Evolutionary conservation across 2,329 filamentous ascomycete species (phyloP).

Genomic region (Alternaria viburni): DNA sequence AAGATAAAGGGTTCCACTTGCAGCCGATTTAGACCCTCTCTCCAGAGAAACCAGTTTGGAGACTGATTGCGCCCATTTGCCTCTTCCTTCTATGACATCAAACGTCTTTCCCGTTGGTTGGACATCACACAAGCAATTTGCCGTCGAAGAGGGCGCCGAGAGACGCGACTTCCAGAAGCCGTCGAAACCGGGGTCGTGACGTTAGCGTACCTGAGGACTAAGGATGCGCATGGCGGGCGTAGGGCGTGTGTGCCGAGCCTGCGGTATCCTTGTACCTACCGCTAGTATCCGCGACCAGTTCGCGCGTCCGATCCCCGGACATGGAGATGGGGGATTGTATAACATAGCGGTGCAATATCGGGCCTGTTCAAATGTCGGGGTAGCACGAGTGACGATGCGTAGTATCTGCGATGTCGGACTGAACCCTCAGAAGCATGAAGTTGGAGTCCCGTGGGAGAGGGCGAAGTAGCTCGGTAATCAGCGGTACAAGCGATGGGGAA

Average conservation of each 20-base stretch:
- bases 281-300: slow-evolving; percentile 31
- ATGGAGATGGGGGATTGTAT: not conserved
- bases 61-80: slow-evolving; percentile 3
- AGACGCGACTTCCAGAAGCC: slow-evolving; percentile 11
- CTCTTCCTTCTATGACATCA: not conserved
- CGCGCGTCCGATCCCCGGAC: not conserved
- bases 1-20: slow-evolving; percentile 22
- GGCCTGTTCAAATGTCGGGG: not conserved
- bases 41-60: not conserved
- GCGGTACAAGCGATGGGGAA: slow-evolving; percentile 26
- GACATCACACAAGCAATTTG: not conserved
- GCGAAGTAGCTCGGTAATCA: slow-evolving; percentile 21
- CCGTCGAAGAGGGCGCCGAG: slow-evolving; percentile 4
- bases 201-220: slow-evolving; percentile 12
- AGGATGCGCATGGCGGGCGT: slow-evolving; percentile 5
- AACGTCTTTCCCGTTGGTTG: not conserved
- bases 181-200: slow-evolving; percentile 12
- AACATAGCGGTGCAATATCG: slow-evolving; percentile 4
- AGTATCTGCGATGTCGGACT: slow-evolving; percentile 6
- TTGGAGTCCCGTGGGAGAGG: not conserved
- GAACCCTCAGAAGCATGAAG: not conserved
- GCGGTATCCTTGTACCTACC: slow-evolving; percentile 25
- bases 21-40: slow-evolving; percentile 7
- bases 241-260: slow-evolving; percentile 31
- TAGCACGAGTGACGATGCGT: not conserved